phyloP scores from a whole-genome alignment of 176 grass and related monocot species.

The Oryza nivara region DNA sequence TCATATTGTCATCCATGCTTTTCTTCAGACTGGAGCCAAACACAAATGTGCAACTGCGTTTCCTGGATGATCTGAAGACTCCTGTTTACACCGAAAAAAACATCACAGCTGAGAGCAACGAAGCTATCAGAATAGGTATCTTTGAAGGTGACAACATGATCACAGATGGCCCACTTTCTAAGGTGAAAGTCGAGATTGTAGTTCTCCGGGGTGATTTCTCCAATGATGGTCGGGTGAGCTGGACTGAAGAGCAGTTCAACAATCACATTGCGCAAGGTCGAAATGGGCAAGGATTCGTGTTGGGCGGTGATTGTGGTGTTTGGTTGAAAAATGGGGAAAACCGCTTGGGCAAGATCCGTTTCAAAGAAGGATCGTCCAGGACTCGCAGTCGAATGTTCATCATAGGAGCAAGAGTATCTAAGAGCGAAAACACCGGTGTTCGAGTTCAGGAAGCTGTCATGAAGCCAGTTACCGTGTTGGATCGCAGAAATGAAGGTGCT shows the following conservation, averaged over 20 bases:
- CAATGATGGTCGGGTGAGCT: conserved; percentile 15
- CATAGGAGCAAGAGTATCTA: conserved; percentile 32
- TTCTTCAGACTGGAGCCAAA: conserved; percentile 24
- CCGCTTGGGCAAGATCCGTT: background rate
- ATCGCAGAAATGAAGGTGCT: conserved; percentile 47
- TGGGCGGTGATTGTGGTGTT: conserved; percentile 23
- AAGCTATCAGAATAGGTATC: conserved; percentile 38
- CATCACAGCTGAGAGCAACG: conserved; percentile 2
- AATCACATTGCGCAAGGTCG: conserved; percentile 39
- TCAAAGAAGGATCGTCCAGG: conserved; percentile 48
- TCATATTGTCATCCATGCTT: background rate
- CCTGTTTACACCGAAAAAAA: conserved; percentile 42
- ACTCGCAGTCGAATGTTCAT: conserved; percentile 30
- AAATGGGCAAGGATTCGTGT: conserved; percentile 23
- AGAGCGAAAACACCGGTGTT: background rate
- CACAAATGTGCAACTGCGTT: conserved; percentile 6
- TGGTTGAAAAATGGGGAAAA: conserved; percentile 24
- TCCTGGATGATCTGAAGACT: conserved; percentile 17
- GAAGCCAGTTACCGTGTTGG: conserved; percentile 32
- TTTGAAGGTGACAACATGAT: conserved; percentile 27
- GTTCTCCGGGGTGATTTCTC: conserved; percentile 43
- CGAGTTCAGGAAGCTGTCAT: conserved; percentile 46
- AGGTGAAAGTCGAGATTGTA: conserved; percentile 28
- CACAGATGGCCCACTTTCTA: background rate
- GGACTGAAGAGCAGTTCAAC: conserved; percentile 46